phyloP scores from a whole-genome alignment of 2,329 filamentous ascomycete species.

The Orbilia oligospora region DNA sequence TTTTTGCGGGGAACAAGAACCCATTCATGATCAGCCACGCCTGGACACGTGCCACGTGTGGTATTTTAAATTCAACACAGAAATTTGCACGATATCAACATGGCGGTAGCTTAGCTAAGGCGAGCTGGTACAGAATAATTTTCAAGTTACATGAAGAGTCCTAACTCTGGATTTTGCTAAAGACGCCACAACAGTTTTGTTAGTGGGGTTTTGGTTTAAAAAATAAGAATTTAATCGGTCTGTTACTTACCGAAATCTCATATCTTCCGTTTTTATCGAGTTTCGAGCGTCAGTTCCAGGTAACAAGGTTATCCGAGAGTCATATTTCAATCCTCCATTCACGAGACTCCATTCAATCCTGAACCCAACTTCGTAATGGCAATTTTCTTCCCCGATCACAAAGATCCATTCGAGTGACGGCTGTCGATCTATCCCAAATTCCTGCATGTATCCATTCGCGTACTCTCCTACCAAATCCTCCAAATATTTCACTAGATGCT shows the following conservation, averaged over 20 bases:
- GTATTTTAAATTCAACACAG: conserved; percentile 29
- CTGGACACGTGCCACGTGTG: conserved; percentile 16
- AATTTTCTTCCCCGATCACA: not conserved
- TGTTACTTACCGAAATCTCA: not conserved
- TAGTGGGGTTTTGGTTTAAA: not conserved
- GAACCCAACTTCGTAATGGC: not conserved
- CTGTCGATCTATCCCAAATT: not conserved
- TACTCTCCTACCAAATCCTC: not conserved
- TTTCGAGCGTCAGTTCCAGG: not conserved
- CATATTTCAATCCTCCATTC: not conserved
- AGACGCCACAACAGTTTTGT: not conserved
- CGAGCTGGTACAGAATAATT: too few relatives aligned
- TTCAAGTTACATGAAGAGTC: too few relatives aligned
- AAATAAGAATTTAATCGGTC: not conserved
- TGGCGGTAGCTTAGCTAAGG: too few relatives aligned
- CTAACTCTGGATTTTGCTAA: too few relatives aligned
- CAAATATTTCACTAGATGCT: not conserved
- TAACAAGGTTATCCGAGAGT: not conserved
- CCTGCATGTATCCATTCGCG: not conserved
- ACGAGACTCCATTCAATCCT: conserved; percentile 7
- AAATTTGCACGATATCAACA: not conserved
- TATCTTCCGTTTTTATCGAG: not conserved
- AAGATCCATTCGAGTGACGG: conserved; percentile 30
- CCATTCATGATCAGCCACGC: conserved; percentile 5
- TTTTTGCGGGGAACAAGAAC: conserved; percentile 18